phyloP scores from a whole-genome alignment of 345 rosid species.

The Bruguiera parviflora region DNA sequence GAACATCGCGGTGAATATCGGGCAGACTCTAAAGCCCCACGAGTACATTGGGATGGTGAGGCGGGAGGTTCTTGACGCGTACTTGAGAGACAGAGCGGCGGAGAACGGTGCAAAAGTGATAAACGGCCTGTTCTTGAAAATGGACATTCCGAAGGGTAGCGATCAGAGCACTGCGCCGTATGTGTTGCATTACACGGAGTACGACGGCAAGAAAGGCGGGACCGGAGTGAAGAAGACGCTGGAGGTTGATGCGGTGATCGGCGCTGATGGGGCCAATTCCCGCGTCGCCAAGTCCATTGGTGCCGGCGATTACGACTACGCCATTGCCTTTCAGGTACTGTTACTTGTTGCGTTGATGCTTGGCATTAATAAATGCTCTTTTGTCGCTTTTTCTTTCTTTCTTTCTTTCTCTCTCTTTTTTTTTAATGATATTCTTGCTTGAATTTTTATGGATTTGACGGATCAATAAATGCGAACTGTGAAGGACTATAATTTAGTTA shows the following conservation, averaged over 20 bases:
- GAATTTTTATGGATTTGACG: no score
- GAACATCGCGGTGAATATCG: slow-evolving; percentile 95
- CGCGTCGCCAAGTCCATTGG: slow-evolving; percentile 83
- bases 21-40: slow-evolving; percentile 82
- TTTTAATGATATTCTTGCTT: background rate
- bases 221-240: slow-evolving; percentile 66
- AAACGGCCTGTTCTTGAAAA: slow-evolving; percentile 79
- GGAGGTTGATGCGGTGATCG: slow-evolving; percentile 91
- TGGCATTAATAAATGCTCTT: no score
- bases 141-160: slow-evolving; percentile 61
- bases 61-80: slow-evolving; percentile 73
- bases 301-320: slow-evolving; percentile 93
- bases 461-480: no score
- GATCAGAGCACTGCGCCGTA: slow-evolving; percentile 41
- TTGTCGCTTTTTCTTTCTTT: no score
- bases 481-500: no score
- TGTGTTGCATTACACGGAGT: slow-evolving; percentile 78
- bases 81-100: slow-evolving; percentile 70
- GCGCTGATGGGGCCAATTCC: slow-evolving; percentile 97
- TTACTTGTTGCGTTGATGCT: background rate
- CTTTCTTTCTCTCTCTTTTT: no score
- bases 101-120: slow-evolving; percentile 71
- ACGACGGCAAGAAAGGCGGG: slow-evolving; percentile 60
- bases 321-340: slow-evolving; percentile 92
- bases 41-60: slow-evolving; percentile 99